Evolutionary conservation across 805 yeast genomes (phyloP), one percentile per base, ranked within the genome.

Genomic region (Peterozyma xylosa): DNA sequence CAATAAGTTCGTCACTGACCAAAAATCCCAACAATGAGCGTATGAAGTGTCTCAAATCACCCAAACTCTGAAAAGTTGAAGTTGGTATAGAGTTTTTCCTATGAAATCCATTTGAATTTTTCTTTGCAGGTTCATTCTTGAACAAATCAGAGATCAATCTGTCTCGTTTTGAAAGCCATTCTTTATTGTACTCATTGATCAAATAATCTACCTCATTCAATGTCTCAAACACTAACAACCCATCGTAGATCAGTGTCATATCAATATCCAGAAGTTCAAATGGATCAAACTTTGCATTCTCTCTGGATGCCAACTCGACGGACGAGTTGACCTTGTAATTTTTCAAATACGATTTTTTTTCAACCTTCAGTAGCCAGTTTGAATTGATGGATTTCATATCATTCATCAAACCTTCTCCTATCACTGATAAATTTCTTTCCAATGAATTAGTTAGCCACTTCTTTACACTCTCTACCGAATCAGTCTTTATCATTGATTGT

Each of bases 251-350:
- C 6, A 89, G 84, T n/a, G 79, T 73, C 45, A 90, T 60, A 45
- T 81, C 80, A 30, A 88, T 71, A 14, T 64, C 62, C 3, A 71
- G 51, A n/a, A 58, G 56, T 5, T 66, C 65, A 40, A 82, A 62
- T 2, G 81, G 70, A 51, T 74, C 70, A 45, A 74, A 72, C 50
- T 66, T 69, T 45, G 60, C 58, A 42, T 66, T 64, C 0, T 81
- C 71, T 53, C 97, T 71, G 56, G 88, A 68, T 6, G 95, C 78
- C 7, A 76, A 61, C 59, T 91, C 98, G 5, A 90, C 86, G 0
- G 96, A 86, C 0, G 96, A 86, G 58, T 90, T 90, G 50, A 91
- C 74, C 53, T 84, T 80, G 58, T 77, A 86, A 7, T 73, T 64
- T 3, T 68, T 59, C 41, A 81, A 68, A 30, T 68, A 66, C 5